Evolutionary conservation across 108 stramenopile species (phyloP).

Genomic region (Skeletonema potamos): DNA sequence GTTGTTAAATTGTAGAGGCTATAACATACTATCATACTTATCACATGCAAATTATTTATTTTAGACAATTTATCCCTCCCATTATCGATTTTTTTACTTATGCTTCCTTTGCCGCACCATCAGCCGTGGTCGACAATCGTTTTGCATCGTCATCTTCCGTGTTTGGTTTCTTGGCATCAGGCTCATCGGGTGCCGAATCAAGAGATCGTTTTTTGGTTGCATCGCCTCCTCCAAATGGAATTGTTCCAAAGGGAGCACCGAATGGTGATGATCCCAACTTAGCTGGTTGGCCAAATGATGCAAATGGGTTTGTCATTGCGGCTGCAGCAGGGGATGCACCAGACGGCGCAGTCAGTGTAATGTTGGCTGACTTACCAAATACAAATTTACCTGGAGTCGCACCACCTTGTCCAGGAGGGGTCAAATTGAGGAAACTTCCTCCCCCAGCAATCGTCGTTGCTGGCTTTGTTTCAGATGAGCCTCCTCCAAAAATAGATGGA

Average conservation of each 20-base stretch:
- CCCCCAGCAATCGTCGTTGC: slow-evolving; percentile 1
- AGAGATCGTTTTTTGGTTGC: slow-evolving; percentile 10
- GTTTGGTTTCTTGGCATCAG: slow-evolving; percentile 13
- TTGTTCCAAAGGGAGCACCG: slow-evolving; percentile 13
- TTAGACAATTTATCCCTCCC: background rate
- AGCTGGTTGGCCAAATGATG: slow-evolving; percentile 21
- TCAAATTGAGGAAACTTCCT: slow-evolving; percentile 40
- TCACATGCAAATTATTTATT: slow-evolving; percentile 1
- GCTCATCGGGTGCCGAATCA: background rate
- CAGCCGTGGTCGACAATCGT: background rate
- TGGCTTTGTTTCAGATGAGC: background rate
- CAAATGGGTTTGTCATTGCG: slow-evolving; percentile 10
- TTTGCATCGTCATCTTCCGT: slow-evolving; percentile 28
- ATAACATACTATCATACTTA: background rate
- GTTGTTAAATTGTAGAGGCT: slow-evolving; percentile 16
- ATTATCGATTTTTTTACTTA: background rate
- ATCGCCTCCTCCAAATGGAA: slow-evolving; percentile 32
- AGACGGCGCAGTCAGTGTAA: slow-evolving; percentile 38
- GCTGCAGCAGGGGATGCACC: slow-evolving; percentile 15
- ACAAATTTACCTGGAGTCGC: slow-evolving; percentile 33
- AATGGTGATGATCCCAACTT: slow-evolving; percentile 10
- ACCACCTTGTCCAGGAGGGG: slow-evolving; percentile 38
- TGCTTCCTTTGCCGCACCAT: slow-evolving; percentile 29
- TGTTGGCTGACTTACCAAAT: slow-evolving; percentile 44
- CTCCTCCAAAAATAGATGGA: slow-evolving; percentile 3